phyloP scores from a whole-genome alignment of 1,139 yeast species.

The Magnusiomyces magnusii region DNA sequence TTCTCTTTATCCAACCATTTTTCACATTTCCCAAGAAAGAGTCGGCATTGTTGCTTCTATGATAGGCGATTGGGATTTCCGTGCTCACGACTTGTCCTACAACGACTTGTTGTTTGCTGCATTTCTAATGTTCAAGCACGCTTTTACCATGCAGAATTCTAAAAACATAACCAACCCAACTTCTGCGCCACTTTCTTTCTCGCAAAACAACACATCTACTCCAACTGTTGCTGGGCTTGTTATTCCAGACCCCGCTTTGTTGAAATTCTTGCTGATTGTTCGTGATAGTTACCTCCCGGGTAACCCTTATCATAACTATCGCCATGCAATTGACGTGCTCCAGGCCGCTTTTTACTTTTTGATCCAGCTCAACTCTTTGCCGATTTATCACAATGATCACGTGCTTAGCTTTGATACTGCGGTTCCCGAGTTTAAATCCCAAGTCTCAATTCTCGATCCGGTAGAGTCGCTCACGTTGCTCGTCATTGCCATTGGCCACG shows the following conservation, averaged over 20 bases:
- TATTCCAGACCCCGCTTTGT: constrained; percentile 41
- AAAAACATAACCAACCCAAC: background rate
- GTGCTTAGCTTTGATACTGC: background rate
- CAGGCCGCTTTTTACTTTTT: constrained; percentile 77
- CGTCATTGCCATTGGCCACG: constrained; percentile 89
- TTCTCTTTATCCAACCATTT: background rate
- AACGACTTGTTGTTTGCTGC: constrained; percentile 64
- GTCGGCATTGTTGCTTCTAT: constrained; percentile 1
- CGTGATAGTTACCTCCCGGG: constrained; percentile 75
- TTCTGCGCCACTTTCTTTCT: constrained; percentile 15
- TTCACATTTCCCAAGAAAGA: constrained; percentile 7
- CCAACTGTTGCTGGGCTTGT: constrained; percentile 22
- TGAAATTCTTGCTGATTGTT: constrained; percentile 53
- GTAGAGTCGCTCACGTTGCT: constrained; percentile 52
- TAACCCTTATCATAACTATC: constrained; percentile 88
- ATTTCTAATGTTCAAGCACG: constrained; percentile 46
- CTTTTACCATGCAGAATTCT: constrained; percentile 32
- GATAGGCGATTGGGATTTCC: constrained; percentile 40
- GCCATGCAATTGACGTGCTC: constrained; percentile 92
- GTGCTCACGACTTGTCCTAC: constrained; percentile 58
- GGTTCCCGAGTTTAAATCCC: background rate
- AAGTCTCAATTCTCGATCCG: constrained; percentile 24
- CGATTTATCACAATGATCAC: constrained; percentile 19
- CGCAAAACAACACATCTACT: too few species aligned
- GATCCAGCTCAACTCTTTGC: constrained; percentile 43